Evolutionary conservation across 495 filamentous ascomycete species (phyloP), one percentile per base, ranked within the genome.

Genomic region (Penicillium macrosclerotiorum): DNA sequence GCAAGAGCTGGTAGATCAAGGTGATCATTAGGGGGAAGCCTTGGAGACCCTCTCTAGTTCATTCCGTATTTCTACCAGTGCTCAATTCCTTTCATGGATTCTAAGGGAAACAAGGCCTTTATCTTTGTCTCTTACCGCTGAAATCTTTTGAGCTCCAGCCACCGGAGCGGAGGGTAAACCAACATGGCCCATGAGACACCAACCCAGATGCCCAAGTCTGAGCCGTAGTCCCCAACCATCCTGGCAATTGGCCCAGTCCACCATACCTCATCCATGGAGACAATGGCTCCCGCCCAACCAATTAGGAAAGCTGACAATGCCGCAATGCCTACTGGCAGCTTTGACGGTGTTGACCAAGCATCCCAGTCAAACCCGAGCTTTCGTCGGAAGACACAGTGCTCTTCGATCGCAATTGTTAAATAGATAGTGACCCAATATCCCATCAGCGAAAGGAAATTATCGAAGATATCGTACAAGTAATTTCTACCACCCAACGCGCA

Each of bases 181-280:
- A 78, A 45, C 37, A 70, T 54, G 4, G 73, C 60, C 62, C 67
- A 79, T 8, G 64, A 63, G 17, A 61, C 57, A 7, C 70, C 73
- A 7, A 79, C 58, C 63, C 69, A 78, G n/a, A 76, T 69, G 4
- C 75, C 71, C 79, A 57, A 22, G 27, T 57, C 54, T 2, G 45
- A 34, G 8, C 49, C 45, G 35, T 44, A 14, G 1, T 36, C 44
- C 4, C 71, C 67, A 8, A 75, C 60, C 47, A 67, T 44, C 19
- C 48, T 53, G 11, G 80, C 82, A 49, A 86, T 57, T 0, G 77
- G 80, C 0, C 83, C 83, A 27, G 72, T 62, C 52, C 73, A 85
- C 66, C 74, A 85, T 8, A 69, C 60, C 64, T 85, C 77, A 37
- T 72, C 68, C 81, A 85, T 85, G 22, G 76, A 78, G 8, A 86